Evolutionary conservation across 768 basidiomycete genomes (phyloP), one percentile per base, ranked within the genome.

Genomic region (Rhodotorula toruloides): DNA sequence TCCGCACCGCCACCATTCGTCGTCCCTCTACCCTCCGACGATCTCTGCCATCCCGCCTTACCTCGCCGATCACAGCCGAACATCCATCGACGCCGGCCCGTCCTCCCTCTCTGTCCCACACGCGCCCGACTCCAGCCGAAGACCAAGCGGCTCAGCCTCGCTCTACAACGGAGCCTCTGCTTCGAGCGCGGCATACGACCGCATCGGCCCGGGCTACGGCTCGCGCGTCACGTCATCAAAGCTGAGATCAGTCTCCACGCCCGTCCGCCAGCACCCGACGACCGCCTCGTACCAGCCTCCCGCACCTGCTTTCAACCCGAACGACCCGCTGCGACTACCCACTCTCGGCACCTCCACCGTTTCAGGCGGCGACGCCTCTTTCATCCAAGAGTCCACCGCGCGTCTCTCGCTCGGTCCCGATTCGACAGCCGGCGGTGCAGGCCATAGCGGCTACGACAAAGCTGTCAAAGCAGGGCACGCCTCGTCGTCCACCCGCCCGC

Each of bases 261-360:
- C 60, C 2, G 25, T 48, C 16, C 27, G 37, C n/a, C 43, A 32
- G 1, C 36, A 44, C 34, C n/a, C 53, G 37, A 61, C 60, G n/a
- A 71, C 70, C 12, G 63, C 70, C 13, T 71, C 65, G 17, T 71
- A 67, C 50, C 70, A 71, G 37, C 70, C 70, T 4, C 70, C 70
- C 4, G 70, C 70, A 11, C 66, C 66, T 7, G 58, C 61, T 19
- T 71, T 60, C 54, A 39, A 53, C 21, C 58, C 62, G 10, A 47
- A 49, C 10, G 57, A 54, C 43, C 44, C 58, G 43, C 25, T 27
- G 42, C 16, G 31, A 34, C 8, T 27, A 53, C 36, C 37, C 8
- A 12, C 25, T n/a, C n/a, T n/a, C n/a, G n/a, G n/a, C n/a, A n/a
- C n/a, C n/a, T n/a, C n/a, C 57, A 17, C 12, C 34, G 27, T n/a